Evolutionary conservation across 805 yeast species (phyloP).

Genomic region (Jamesozyma hellenica): DNA sequence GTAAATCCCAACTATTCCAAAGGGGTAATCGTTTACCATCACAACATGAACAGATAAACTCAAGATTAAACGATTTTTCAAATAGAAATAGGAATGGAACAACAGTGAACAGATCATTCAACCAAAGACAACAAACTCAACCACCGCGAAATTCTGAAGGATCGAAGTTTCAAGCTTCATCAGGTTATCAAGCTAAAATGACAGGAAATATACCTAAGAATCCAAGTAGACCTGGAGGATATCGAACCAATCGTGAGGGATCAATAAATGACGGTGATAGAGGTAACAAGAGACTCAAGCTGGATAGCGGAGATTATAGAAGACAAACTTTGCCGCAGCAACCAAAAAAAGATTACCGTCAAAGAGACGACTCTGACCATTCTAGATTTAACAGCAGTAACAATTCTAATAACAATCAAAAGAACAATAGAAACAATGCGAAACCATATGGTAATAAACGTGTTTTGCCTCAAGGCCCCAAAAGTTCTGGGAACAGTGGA

Average conservation of each 20-base stretch:
- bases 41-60: neutral
- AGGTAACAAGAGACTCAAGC: slow-evolving; percentile 6
- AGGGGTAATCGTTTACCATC: neutral
- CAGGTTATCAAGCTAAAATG: neutral
- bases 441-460: slow-evolving; percentile 1
- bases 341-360: slow-evolving; percentile 1
- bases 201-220: neutral
- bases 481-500: slow-evolving; percentile 3
- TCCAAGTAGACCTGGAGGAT: neutral
- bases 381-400: neutral
- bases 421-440: slow-evolving; percentile 1
- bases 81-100: neutral
- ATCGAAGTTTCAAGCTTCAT: neutral
- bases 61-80: neutral
- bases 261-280: slow-evolving; percentile 8
- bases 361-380: neutral
- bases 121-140: neutral
- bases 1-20: neutral
- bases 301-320: slow-evolving; percentile 1
- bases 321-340: neutral
- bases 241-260: slow-evolving; percentile 2
- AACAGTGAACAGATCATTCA: neutral
- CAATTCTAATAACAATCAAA: slow-evolving; percentile 5
- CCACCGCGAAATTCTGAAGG: neutral
- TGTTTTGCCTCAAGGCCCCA: slow-evolving; percentile 21